These are phyloP conservation scores for Solanum hybrid DNA, from an alignment of 305 asterid species.

Conservation along the genomic window DNA sequence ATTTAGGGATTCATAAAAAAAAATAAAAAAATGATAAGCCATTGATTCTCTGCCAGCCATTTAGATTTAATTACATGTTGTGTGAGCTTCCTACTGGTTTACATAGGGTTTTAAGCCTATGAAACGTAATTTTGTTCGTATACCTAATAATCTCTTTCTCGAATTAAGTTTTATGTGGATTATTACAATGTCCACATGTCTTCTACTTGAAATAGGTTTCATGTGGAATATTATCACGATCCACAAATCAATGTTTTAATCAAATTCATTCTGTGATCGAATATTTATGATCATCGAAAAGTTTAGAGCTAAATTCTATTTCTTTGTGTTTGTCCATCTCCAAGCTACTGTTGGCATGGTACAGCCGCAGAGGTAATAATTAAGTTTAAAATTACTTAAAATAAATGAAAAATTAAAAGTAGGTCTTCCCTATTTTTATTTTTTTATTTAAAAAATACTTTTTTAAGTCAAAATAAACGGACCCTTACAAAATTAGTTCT, in stretches of 20 bases:
- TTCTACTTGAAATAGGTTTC: not conserved
- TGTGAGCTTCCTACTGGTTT: constrained; percentile 1
- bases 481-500: not conserved
- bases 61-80: constrained; percentile 11
- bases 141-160: too few species aligned
- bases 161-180: not conserved
- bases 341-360: not conserved
- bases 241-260: not conserved
- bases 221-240: not conserved
- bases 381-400: too few species aligned
- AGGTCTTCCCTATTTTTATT: too few species aligned
- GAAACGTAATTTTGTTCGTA: too few species aligned
- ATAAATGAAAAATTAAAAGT: too few species aligned
- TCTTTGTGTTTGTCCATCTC: not conserved
- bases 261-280: not conserved
- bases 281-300: not conserved
- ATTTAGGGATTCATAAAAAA: constrained; percentile 21
- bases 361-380: not conserved
- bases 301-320: too few species aligned
- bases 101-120: not conserved
- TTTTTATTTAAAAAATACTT: too few species aligned
- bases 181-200: not conserved
- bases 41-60: constrained; percentile 6
- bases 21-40: not conserved
- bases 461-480: too few species aligned